phyloP scores from a whole-genome alignment of 2,329 filamentous ascomycete species.

The Aureobasidium melanogenum region DNA sequence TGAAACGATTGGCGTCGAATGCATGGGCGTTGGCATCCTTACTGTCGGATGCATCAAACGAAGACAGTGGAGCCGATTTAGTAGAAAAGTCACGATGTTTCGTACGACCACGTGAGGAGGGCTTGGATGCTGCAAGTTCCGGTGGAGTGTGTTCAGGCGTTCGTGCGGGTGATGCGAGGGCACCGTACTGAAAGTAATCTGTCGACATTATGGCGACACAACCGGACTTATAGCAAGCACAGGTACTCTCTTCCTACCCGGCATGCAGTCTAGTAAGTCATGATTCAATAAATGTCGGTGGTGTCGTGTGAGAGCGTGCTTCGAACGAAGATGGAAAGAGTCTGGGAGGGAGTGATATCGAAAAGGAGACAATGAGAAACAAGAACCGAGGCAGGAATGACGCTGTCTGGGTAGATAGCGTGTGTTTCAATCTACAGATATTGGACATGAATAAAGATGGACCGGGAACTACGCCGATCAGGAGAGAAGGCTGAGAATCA shows the following conservation, averaged over 20 bases:
- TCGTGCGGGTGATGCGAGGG: conserved; percentile 61
- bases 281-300: not conserved
- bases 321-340: not conserved
- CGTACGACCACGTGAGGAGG: conserved; percentile 48
- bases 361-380: not conserved
- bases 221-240: not conserved
- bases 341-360: not conserved
- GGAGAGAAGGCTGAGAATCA: not conserved
- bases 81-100: conserved; percentile 53
- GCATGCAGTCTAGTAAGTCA: not conserved
- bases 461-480: conserved; percentile 1
- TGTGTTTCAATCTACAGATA: not conserved
- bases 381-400: not conserved
- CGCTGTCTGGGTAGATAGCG: not conserved
- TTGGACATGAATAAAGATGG: not conserved
- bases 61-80: conserved; percentile 49
- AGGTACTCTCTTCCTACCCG: not conserved
- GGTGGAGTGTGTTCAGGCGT: conserved; percentile 61
- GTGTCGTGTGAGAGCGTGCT: not conserved
- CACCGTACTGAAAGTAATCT: conserved; percentile 45
- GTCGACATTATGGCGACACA: conserved; percentile 24
- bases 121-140: conserved; percentile 46
- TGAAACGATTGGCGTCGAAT: conserved; percentile 85
- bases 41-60: conserved; percentile 34
- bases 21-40: conserved; percentile 60